phyloP scores from a whole-genome alignment of 306 rosid species.

The Pachyrhizus erosus region DNA sequence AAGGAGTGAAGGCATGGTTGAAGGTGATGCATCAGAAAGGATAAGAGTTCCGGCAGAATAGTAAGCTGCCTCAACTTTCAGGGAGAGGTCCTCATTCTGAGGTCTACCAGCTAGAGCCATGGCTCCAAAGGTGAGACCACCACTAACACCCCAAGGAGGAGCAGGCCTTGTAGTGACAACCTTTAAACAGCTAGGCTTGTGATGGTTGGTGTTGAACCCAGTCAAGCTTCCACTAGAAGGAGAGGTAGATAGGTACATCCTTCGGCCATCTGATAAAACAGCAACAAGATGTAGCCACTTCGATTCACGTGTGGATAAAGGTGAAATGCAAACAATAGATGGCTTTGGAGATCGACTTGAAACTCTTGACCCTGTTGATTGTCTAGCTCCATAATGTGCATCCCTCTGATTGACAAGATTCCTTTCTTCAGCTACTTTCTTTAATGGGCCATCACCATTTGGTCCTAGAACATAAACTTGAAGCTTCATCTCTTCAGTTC shows the following conservation, averaged over 20 bases:
- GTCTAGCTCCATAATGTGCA: constrained; percentile 81
- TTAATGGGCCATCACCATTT: constrained; percentile 85
- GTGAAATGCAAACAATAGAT: constrained; percentile 86
- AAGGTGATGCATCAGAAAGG: constrained; percentile 94
- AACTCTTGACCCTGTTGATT: constrained; percentile 75
- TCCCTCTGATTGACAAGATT: constrained; percentile 84
- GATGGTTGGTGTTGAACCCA: constrained; percentile 73
- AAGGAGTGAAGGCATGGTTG: constrained; percentile 85
- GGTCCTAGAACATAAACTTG: constrained; percentile 84
- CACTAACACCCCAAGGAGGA: constrained; percentile 91
- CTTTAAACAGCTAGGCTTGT: constrained; percentile 84
- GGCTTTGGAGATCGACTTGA: constrained; percentile 73
- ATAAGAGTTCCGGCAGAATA: constrained; percentile 94
- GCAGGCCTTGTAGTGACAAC: constrained; percentile 97
- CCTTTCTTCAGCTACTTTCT: constrained; percentile 96
- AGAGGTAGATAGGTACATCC: constrained; percentile 95
- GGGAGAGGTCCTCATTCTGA: constrained; percentile 87
- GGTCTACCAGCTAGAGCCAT: constrained; percentile 84
- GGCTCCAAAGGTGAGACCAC: constrained; percentile 90
- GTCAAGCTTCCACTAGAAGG: constrained; percentile 82
- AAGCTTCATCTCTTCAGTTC: constrained; percentile 96
- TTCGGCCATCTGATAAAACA: constrained; percentile 93
- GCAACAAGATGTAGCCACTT: constrained; percentile 92
- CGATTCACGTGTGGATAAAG: constrained; percentile 89
- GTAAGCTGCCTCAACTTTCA: constrained; percentile 88